Evolutionary conservation across 2,329 filamentous ascomycete species (phyloP).

Genomic region (Monosporascus sp.): DNA sequence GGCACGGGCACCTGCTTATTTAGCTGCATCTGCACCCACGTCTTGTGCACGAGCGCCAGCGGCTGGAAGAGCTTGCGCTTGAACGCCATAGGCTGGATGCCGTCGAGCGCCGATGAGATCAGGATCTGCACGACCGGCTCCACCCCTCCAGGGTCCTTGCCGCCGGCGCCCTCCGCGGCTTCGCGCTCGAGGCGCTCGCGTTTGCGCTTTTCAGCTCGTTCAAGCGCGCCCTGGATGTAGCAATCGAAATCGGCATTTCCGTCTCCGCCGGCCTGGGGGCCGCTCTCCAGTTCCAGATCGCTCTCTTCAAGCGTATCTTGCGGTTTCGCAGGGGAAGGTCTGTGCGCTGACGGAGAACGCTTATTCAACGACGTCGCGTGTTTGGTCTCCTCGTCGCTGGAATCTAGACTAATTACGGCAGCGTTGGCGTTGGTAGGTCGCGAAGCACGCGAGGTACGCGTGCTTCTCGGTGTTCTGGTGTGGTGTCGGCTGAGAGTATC

Average conservation of each 20-base stretch:
- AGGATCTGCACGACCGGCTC: slow-evolving; percentile 58
- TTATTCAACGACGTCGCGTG: slow-evolving; percentile 1
- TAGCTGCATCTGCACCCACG: slow-evolving; percentile 63
- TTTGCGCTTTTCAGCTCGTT: slow-evolving; percentile 24
- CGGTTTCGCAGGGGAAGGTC: background rate
- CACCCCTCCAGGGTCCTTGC: slow-evolving; percentile 4
- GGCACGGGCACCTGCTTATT: slow-evolving; percentile 36
- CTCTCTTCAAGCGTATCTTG: slow-evolving; percentile 1
- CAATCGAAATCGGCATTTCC: slow-evolving; percentile 38
- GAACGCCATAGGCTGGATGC: slow-evolving; percentile 56
- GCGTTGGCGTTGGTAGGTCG: background rate
- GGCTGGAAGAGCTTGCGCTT: slow-evolving; percentile 63
- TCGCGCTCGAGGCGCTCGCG: slow-evolving; percentile 17
- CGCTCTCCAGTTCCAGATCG: slow-evolving; percentile 9
- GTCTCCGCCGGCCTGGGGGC: slow-evolving; percentile 18
- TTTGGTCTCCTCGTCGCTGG: slow-evolving; percentile 17
- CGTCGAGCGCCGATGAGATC: slow-evolving; percentile 62
- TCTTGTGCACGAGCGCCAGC: slow-evolving; percentile 60
- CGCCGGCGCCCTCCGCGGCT: slow-evolving; percentile 5
- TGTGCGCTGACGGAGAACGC: background rate
- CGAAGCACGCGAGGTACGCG: background rate
- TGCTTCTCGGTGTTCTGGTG: slow-evolving; percentile 1
- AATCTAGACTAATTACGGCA: slow-evolving; percentile 19
- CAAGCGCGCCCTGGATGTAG: slow-evolving; percentile 40
- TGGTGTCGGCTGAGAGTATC: slow-evolving; percentile 2